Base-by-base conservation (phyloP, 768 basidiomycete genomes). In the Hydnomerulius pinastri region DNA sequence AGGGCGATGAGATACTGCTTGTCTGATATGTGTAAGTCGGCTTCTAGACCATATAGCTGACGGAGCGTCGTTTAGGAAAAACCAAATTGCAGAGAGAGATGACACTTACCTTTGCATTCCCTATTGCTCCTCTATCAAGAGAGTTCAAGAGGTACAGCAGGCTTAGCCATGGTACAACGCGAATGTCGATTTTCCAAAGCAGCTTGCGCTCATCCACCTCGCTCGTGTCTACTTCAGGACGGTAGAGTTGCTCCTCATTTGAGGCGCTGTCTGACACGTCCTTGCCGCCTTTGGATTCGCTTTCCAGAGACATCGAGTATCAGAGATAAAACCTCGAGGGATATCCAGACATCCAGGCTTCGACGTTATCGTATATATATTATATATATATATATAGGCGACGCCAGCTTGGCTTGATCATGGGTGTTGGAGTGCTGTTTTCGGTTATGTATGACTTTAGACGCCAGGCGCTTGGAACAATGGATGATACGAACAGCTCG, bases 131-230 rank as follows among this genome's bases (percentile, higher is more conserved):
- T 59, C 74, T 63, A 51, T 87, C 66, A 68, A 91, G 72, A 63
- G 87, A 92, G 65, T 81, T 88, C 56, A 92, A 73, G 23, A 90
- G 73, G 64, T 91, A 90, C 20, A 92, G 71, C 7, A 90, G 59
- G 8, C 83, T 76, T 21, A 92, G 69, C 85, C 87, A 91, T 28
- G 91, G 91, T 27, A 92, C 76, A 48, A 92, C 73, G 58, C 76
- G 77, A 57, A 81, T 48, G 62, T 89, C 87, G 42, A 88, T 79
- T 64, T 77, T 85, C 38, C 85, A 61, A 54, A 77, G 54, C 21
- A 88, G 72, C 46, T 70, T 77, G 41, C 68, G 72, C 62, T 84
- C 84, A 57, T 87, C 72, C 39, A 88, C 59, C 11, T 62, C 57
- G 30, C 78, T 78, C 3, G 73, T 76, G 57, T 82, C 79, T n/a